phyloP scores from a whole-genome alignment of 208 protist genomes.

The Strigomonas culicis region DNA sequence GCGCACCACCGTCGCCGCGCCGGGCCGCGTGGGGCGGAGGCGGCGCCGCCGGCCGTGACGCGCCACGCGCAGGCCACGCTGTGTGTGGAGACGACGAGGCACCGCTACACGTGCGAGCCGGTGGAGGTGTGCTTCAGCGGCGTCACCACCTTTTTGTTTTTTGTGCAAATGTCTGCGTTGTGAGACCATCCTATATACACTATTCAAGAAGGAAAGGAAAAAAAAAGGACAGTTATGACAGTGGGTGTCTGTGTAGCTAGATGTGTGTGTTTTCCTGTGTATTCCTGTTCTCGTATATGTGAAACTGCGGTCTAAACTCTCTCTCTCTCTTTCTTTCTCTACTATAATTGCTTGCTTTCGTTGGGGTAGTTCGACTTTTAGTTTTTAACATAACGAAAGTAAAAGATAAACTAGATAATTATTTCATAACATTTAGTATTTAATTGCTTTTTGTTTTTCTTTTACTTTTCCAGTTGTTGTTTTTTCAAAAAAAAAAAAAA shows the following conservation, averaged over 20 bases:
- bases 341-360: constrained; percentile 8
- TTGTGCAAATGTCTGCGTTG: not conserved
- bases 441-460: constrained; percentile 1
- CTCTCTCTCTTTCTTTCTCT: constrained; percentile 10
- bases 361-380: constrained; percentile 8
- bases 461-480: constrained; percentile 9
- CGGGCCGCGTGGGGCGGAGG: not conserved
- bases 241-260: not conserved
- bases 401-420: not conserved
- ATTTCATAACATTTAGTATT: constrained; percentile 23
- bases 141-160: not conserved
- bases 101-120: not conserved
- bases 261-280: not conserved
- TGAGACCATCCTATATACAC: not conserved
- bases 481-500: not conserved
- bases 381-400: not conserved
- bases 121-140: not conserved
- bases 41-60: not conserved
- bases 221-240: not conserved
- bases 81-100: not conserved
- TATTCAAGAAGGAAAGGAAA: not conserved
- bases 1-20: not conserved
- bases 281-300: not conserved
- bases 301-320: not conserved
- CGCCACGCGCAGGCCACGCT: not conserved